Conservation (phyloP, 1,284 basidiomycete genomes). For the Ceratobasidium sp. region DNA sequence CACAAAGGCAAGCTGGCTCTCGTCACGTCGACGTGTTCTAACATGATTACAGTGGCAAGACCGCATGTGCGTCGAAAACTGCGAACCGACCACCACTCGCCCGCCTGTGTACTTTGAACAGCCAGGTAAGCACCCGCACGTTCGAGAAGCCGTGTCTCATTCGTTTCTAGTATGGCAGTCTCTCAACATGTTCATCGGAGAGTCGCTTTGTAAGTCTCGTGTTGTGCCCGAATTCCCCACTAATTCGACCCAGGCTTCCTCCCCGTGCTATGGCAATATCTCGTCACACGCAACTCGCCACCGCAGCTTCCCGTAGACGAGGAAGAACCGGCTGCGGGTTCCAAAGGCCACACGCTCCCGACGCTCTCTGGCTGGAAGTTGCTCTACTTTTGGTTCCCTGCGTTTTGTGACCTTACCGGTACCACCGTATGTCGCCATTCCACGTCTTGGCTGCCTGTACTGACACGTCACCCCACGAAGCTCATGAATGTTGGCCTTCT, state of each 20-base stretch:
- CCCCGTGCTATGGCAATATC: conserved; percentile 78
- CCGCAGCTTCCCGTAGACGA: conserved; percentile 63
- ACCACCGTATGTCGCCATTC: conserved; percentile 71
- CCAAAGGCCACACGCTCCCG: conserved; percentile 56
- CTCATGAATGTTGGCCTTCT: conserved; percentile 96
- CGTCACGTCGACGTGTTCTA: neutral
- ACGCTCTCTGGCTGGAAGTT: conserved; percentile 74
- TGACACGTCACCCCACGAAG: conserved; percentile 58
- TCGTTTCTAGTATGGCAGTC: conserved; percentile 81
- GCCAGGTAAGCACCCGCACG: conserved; percentile 59
- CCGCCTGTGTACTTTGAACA: conserved; percentile 85
- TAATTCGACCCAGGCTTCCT: conserved; percentile 72
- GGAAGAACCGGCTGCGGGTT: conserved; percentile 58
- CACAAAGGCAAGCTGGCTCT: conserved; percentile 70
- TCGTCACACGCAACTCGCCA: conserved; percentile 57
- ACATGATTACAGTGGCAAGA: conserved; percentile 65
- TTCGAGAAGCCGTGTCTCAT: conserved; percentile 29
- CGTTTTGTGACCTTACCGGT: conserved; percentile 86
- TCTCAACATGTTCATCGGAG: conserved; percentile 93
- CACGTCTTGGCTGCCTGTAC: conserved; percentile 26
- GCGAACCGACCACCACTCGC: conserved; percentile 60
- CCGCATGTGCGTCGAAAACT: conserved; percentile 96
- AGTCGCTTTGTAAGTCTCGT: conserved; percentile 84
- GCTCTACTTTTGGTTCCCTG: conserved; percentile 87
- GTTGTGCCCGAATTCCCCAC: conserved; percentile 35